Evolutionary conservation across 345 rosid genomes (phyloP), one percentile per base, ranked within the genome.

Genomic region (Eucalyptus curtisii): DNA sequence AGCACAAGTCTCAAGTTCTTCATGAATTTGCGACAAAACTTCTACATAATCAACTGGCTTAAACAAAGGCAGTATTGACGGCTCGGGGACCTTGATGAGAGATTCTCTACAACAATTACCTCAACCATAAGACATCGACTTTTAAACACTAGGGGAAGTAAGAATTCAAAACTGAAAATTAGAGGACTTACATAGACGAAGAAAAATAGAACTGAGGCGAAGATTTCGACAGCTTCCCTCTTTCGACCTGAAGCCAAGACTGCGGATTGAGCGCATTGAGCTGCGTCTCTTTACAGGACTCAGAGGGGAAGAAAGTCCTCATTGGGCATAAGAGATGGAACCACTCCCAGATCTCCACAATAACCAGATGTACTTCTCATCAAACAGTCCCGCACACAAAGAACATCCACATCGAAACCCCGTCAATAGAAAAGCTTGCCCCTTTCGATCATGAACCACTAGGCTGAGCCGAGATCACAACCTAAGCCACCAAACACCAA

Each of bases 171-270:
- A 8, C 33, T 52, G 45, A 88, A 44, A 64, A 87, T 31, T 76
- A 31, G 8, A 88, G 84, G 53, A 48, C 99, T 95, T 92, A 97
- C 99, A 94, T 93, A 86, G 99, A 98, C 82, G 98, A 95, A 90
- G 90, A 79, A 76, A 96, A 93, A 53, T 93, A 88, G 48, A 89
- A 81, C 66, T 92, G 93, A 31, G 95, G 90, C 40, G 96, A 91
- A 11, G 92, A 81, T 89, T 95, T 95, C 66, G 94, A 90, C 86
- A 93, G 93, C 90, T 97, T 98, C 91, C 99, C 99, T 92, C 99
- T 95, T 91, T 98, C 99, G 89, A 97, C 99, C 93, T 98, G 99
- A 88, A 97, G 99, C 99, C 99, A 98, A 86, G 99, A 96, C 93
- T 98, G 99, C 11, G 99, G 99, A 95, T 98, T 98, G 71, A 96